Conservation (phyloP, 805 yeast species). For the Maudiozyma saulgeensis region DNA sequence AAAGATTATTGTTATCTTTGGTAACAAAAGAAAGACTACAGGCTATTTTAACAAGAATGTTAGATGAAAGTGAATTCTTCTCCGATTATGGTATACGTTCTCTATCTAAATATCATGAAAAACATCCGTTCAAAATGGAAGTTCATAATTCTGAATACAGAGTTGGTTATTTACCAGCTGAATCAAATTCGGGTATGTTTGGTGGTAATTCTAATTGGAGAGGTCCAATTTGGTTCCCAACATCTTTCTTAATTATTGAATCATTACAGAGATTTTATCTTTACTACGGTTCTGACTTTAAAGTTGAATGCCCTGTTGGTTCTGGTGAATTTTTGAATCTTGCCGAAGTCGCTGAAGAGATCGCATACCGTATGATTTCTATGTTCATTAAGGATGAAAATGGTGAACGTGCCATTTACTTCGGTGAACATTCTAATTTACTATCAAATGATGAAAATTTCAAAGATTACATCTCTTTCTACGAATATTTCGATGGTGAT, state of each 20-base stretch:
- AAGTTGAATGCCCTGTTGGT: constrained; percentile 85
- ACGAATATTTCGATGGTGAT: constrained; percentile 89
- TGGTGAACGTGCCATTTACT: constrained; percentile 70
- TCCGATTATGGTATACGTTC: constrained; percentile 84
- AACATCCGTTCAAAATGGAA: constrained; percentile 76
- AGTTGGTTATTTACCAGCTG: constrained; percentile 76
- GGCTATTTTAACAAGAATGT: constrained; percentile 66
- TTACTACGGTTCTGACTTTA: constrained; percentile 78
- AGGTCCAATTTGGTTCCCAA: constrained; percentile 96
- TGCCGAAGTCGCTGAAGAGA: constrained; percentile 84
- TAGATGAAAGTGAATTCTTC: constrained; percentile 79
- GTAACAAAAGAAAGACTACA: constrained; percentile 72
- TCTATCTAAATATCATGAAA: constrained; percentile 74
- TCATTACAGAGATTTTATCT: constrained; percentile 78
- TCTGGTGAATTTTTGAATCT: constrained; percentile 68
- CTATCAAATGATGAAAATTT: constrained; percentile 60
- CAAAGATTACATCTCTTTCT: constrained; percentile 68
- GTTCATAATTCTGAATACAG: constrained; percentile 66
- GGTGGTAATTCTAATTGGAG: constrained; percentile 98
- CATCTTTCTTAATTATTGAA: constrained; percentile 77
- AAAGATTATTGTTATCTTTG: constrained; percentile 66
- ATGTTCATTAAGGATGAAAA: constrained; percentile 62
- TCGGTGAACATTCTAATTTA: constrained; percentile 49
- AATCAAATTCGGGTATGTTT: constrained; percentile 85
- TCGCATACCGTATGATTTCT: constrained; percentile 78